phyloP scores from a whole-genome alignment of 352 stramenopile species.

The Phytophthora megakarya region DNA sequence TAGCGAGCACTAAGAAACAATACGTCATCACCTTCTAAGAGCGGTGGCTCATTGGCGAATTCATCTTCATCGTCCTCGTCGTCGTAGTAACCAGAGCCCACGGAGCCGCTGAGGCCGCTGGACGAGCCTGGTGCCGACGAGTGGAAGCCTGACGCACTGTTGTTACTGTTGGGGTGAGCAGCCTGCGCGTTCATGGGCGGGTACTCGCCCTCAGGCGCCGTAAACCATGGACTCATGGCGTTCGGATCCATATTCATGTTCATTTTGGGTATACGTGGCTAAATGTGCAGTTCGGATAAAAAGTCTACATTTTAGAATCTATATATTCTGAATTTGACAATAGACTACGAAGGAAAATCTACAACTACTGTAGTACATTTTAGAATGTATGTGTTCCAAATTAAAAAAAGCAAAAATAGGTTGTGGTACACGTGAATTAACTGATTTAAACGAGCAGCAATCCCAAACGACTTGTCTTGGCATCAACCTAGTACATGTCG shows the following conservation, averaged over 20 bases:
- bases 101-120: conserved; percentile 28
- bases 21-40: conserved; percentile 88
- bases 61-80: conserved; percentile 75
- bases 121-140: conserved; percentile 29
- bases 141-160: conserved; percentile 29
- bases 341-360: too few relatives aligned
- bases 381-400: too few relatives aligned
- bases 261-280: conserved; percentile 42
- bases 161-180: conserved; percentile 21
- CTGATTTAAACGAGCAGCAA: conserved; percentile 26
- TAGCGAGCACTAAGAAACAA: conserved; percentile 5
- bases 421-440: too few relatives aligned
- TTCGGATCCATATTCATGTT: conserved; percentile 85
- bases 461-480: conserved; percentile 25
- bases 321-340: too few relatives aligned
- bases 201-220: conserved; percentile 50
- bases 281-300: conserved; percentile 1
- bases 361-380: too few relatives aligned
- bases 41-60: conserved; percentile 95
- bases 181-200: conserved; percentile 38
- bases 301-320: too few relatives aligned
- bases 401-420: too few relatives aligned
- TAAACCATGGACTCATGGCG: conserved; percentile 75
- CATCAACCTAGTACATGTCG: conserved; percentile 83
- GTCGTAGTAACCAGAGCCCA: conserved; percentile 31